Base-by-base conservation (phyloP, 2,329 filamentous ascomycete species). In the Lecanicillium sp. region DNA sequence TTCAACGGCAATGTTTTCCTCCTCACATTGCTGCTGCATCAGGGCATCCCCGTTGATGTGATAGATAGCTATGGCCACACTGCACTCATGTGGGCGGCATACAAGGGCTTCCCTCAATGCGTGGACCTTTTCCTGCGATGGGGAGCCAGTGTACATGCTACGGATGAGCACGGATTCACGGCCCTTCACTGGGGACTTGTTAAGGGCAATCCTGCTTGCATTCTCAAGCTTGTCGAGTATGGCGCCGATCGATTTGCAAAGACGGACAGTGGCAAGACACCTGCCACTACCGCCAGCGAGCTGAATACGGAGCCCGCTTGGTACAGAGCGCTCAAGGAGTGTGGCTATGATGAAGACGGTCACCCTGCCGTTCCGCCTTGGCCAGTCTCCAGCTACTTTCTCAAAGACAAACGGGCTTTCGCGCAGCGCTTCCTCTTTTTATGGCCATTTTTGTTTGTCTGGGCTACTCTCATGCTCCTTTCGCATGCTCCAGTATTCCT, bases 11-110 rank as follows among this genome's bases (percentile, higher is more conserved):
- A 95, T 58, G 84, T 94, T 15, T 83, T 94, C 48, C 75, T 96
- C 42, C 74, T 98, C 19, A 80, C 89, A 35, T 75, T 98, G 2
- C 76, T 98, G 7, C 74, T 98, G 17, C 92, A 98, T 64, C 89
- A 95, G 56, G 88, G 92, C 55, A 92, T 98, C 43, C 86, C 88
- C 13, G 87, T 98, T 45, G 92, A 98, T 57, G 84, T 92, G 5
- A 73, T 83, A 38, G 92, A 98, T 62, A 78, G 78, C 36, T 90
- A 88, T 56, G 87, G 89, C 5, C 94, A 98, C 61, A 96, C 92
- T 1, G 83, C 83, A 44, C 71, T 98, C 44, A 98, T 98, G 92
- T 98, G 92, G 92, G 87, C 92, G 14, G 90, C 90, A 13, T 98
- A 98, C 68, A 98, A 98, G 63, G 92, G 94, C 27, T 95, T 83